These are phyloP conservation scores for Furcasterigmium sp. DNA, from an alignment of 2,329 filamentous ascomycete species.

Conservation along the genomic window DNA sequence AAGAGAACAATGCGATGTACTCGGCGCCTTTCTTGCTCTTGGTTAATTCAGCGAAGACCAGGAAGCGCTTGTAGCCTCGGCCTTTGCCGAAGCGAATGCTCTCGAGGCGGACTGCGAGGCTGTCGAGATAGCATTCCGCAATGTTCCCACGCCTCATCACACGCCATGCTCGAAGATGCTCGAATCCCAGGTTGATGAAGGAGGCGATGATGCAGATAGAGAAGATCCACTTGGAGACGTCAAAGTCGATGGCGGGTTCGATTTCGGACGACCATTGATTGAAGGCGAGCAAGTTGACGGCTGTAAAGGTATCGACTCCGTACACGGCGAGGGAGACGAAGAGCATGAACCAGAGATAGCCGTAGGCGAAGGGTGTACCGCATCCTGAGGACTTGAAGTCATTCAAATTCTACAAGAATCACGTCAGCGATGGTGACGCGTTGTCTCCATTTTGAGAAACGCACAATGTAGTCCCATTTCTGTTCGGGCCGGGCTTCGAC, in stretches of 20 bases:
- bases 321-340: slow-evolving; percentile 80
- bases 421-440: background rate
- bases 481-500: slow-evolving; percentile 72
- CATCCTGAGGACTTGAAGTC: slow-evolving; percentile 86
- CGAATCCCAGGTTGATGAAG: slow-evolving; percentile 73
- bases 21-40: slow-evolving; percentile 88
- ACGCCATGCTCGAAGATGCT: slow-evolving; percentile 72
- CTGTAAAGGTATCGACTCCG: slow-evolving; percentile 86
- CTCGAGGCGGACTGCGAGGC: slow-evolving; percentile 77
- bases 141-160: slow-evolving; percentile 83
- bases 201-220: slow-evolving; percentile 87
- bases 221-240: slow-evolving; percentile 91
- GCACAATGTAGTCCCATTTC: slow-evolving; percentile 90
- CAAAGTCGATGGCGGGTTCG: slow-evolving; percentile 69
- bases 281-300: slow-evolving; percentile 84
- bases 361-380: slow-evolving; percentile 73
- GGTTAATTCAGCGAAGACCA: slow-evolving; percentile 88
- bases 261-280: slow-evolving; percentile 84
- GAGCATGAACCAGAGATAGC: slow-evolving; percentile 72
- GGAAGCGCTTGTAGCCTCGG: slow-evolving; percentile 79
- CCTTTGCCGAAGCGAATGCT: slow-evolving; percentile 70
- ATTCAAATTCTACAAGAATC: slow-evolving; percentile 34
- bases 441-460: slow-evolving; percentile 24
- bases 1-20: slow-evolving; percentile 86
- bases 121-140: slow-evolving; percentile 87